These are phyloP conservation scores for Zygosaccharomyces bisporus DNA, from an alignment of 805 yeast genomes.

Conservation along the genomic window DNA sequence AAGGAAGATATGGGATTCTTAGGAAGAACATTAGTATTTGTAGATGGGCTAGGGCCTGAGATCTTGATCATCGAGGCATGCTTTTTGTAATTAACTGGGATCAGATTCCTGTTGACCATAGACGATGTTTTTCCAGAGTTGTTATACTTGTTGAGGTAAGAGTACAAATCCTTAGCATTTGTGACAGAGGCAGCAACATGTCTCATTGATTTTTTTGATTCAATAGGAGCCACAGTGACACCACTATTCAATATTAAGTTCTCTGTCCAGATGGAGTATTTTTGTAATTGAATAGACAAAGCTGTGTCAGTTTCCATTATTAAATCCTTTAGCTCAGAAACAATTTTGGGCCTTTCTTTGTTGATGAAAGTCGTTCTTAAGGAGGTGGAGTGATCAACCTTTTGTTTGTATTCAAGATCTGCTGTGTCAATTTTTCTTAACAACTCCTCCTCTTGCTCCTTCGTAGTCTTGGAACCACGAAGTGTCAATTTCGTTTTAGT, in stretches of 20 bases:
- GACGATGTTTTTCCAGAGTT: conserved; percentile 35
- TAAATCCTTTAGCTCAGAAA: conserved; percentile 67
- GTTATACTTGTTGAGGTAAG: conserved; percentile 52
- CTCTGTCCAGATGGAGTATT: conserved; percentile 84
- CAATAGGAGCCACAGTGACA: conserved; percentile 72
- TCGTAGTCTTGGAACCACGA: conserved; percentile 71
- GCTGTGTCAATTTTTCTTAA: conserved; percentile 75
- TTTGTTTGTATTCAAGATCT: conserved; percentile 79
- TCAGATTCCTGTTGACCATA: conserved; percentile 42
- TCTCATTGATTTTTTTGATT: conserved; percentile 61
- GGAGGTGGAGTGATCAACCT: conserved; percentile 68
- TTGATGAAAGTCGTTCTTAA: conserved; percentile 68
- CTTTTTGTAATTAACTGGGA: conserved; percentile 66
- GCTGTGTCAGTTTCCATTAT: conserved; percentile 89
- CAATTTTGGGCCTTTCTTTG: conserved; percentile 72
- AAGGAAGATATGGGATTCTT: conserved; percentile 26
- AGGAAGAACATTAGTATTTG: conserved; percentile 17
- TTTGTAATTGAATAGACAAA: conserved; percentile 79
- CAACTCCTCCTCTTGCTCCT: conserved; percentile 86
- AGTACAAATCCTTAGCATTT: conserved; percentile 77
- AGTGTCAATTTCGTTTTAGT: conserved; percentile 77
- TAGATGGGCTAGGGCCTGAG: conserved; percentile 25
- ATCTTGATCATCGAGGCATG: conserved; percentile 57
- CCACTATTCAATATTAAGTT: conserved; percentile 81
- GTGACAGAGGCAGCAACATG: conserved; percentile 72